Evolutionary conservation across 768 basidiomycete species (phyloP), one percentile per base, ranked within the genome.

Genomic region (Xerocomellus chrysenteron): DNA sequence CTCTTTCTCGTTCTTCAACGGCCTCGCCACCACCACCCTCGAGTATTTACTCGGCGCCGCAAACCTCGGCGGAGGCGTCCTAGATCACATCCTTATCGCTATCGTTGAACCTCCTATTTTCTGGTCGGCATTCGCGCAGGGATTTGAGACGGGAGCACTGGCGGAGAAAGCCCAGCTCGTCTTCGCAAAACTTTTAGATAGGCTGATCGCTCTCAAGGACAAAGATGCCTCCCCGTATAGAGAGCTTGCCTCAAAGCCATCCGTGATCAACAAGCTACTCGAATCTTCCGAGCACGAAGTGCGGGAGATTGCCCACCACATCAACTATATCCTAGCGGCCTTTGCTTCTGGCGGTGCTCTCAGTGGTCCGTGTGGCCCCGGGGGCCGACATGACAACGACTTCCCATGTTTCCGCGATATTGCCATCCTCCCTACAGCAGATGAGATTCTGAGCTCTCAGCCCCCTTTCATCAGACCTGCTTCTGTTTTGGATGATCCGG

Each of bases 341-440:
- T 66, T 66, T 56, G 63, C 63, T 24, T 51, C 68, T 11, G 67
- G 65, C 19, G 59, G 65, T 12, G 33, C 59, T 19, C 48, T 57
- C n/a, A 57, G 59, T 33, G 67, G 56, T 19, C 30, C 48, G 7
- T 59, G 54, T 33, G 68, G 70, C 11, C 82, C 87, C 0, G 87
- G 88, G 0, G 88, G 86, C 3, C 76, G 88, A 6, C 88, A 89
- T 55, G 85, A 87, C 62, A 90, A 90, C 49, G 87, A 90, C 64
- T 81, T 81, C 45, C 58, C 65, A 9, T 79, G 86, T 54, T 88
- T 86, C 62, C 80, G 82, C 12, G 60, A 80, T 9, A 84, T 89
- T 21, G 66, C 81, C 30, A 83, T 90, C 52, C 73, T 86, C 5
- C 87, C 88, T 1, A 86, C 87, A 7, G 78, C 82, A 2, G 81